Conservation (phyloP, 805 yeast species). For the Myxozyma melibiosi region DNA sequence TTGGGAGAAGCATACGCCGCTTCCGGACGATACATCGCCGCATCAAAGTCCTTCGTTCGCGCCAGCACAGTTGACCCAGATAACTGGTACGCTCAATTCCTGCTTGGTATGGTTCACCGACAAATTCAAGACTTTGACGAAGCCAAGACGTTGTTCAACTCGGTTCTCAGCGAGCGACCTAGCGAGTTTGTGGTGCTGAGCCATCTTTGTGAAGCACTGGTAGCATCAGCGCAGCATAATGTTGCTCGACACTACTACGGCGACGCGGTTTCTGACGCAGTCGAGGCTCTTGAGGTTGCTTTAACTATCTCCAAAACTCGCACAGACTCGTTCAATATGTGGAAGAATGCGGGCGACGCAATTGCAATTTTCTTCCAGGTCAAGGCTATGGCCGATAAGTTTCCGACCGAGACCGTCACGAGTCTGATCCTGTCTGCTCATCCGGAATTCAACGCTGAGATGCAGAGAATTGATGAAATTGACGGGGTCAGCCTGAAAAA, state of each 20-base stretch:
- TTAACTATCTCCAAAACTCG: constrained; percentile 41
- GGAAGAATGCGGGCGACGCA: constrained; percentile 63
- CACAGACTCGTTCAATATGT: constrained; percentile 12
- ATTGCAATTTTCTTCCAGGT: constrained; percentile 56
- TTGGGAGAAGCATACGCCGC: constrained; percentile 93
- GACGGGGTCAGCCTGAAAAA: constrained; percentile 20
- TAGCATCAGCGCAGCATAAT: constrained; percentile 56
- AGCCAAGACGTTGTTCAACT: constrained; percentile 54
- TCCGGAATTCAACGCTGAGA: constrained; percentile 2
- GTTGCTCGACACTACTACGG: constrained; percentile 65
- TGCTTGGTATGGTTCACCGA: constrained; percentile 66
- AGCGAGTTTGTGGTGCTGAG: constrained; percentile 54
- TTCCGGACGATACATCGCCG: constrained; percentile 86
- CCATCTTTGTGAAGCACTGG: constrained; percentile 59
- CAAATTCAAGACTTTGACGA: constrained; percentile 66
- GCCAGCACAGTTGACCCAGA: constrained; percentile 58
- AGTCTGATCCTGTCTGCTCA: constrained; percentile 36
- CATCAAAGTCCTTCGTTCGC: constrained; percentile 74
- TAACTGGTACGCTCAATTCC: constrained; percentile 65
- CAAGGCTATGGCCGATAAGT: constrained; percentile 53
- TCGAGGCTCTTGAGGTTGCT: constrained; percentile 51
- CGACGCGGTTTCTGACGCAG: constrained; percentile 57
- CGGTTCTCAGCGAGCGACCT: constrained; percentile 49
- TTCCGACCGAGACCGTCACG: constrained; percentile 51
- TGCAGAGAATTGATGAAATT: constrained; percentile 27